phyloP scores from a whole-genome alignment of 2,329 filamentous ascomycete genomes.

The Aureobasidium sp. region DNA sequence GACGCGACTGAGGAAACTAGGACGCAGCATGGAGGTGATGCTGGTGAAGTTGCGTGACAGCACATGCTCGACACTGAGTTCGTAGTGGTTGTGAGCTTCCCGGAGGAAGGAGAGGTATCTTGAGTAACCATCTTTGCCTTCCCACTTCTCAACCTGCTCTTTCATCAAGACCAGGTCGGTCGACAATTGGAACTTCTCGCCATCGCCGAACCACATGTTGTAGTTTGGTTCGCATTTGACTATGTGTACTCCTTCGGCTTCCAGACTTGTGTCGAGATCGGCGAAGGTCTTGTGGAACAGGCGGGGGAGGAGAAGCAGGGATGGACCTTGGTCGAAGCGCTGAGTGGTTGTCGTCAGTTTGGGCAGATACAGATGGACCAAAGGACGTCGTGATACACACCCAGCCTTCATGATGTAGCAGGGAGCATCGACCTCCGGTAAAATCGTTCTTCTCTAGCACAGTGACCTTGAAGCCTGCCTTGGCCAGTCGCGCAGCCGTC shows the following conservation, averaged over 20 bases:
- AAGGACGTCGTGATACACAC: neutral
- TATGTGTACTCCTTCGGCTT: slow-evolving; percentile 59
- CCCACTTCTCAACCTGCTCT: slow-evolving; percentile 61
- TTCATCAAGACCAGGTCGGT: slow-evolving; percentile 68
- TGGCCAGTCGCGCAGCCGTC: slow-evolving; percentile 64
- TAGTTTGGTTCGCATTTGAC: slow-evolving; percentile 71
- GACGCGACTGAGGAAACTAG: slow-evolving; percentile 52
- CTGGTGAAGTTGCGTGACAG: slow-evolving; percentile 60
- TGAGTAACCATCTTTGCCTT: slow-evolving; percentile 63
- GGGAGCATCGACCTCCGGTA: slow-evolving; percentile 63
- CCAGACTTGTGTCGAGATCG: slow-evolving; percentile 60
- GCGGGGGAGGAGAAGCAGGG: slow-evolving; percentile 62
- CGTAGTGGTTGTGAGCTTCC: slow-evolving; percentile 64
- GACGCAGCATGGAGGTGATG: slow-evolving; percentile 50
- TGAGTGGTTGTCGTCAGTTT: slow-evolving; percentile 20
- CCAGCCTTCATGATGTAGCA: slow-evolving; percentile 54
- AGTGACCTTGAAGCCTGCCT: slow-evolving; percentile 63
- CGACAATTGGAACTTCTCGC: slow-evolving; percentile 54
- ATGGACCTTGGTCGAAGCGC: slow-evolving; percentile 71
- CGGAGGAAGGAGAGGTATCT: slow-evolving; percentile 60
- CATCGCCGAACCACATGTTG: slow-evolving; percentile 65
- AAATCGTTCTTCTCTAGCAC: slow-evolving; percentile 72
- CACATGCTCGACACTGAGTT: slow-evolving; percentile 59
- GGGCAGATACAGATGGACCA: neutral
- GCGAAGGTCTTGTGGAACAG: slow-evolving; percentile 63